Evolutionary conservation across 2,329 filamentous ascomycete species (phyloP).

Genomic region (Xylariomycetidae sp.): DNA sequence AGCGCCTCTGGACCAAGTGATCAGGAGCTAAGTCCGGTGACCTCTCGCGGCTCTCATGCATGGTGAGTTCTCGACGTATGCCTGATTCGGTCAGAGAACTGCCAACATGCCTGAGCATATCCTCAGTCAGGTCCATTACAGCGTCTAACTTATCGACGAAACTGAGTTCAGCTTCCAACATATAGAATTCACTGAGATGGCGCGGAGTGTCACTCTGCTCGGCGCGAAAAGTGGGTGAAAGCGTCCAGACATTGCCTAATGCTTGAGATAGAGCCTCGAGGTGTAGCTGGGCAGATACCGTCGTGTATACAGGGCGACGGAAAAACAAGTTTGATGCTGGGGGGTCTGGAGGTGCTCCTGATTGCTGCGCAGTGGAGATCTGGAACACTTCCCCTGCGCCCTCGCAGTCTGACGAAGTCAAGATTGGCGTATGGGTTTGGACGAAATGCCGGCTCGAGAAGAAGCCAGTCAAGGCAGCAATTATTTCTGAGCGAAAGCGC

Average conservation of each 20-base stretch:
- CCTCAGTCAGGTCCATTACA: constrained; percentile 77
- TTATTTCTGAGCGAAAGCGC: constrained; percentile 76
- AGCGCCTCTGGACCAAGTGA: constrained; percentile 60
- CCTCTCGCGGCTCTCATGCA: constrained; percentile 34
- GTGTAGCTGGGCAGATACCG: constrained; percentile 91
- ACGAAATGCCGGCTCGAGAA: constrained; percentile 69
- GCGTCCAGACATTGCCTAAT: constrained; percentile 85
- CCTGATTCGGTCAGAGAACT: constrained; percentile 35
- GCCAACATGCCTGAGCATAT: constrained; percentile 60
- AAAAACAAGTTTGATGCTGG: constrained; percentile 62
- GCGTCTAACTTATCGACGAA: constrained; percentile 67
- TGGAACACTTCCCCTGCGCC: constrained; percentile 92
- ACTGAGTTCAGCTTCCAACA: constrained; percentile 88
- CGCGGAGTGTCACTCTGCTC: constrained; percentile 90
- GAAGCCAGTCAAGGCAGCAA: constrained; percentile 67
- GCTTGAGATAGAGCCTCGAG: constrained; percentile 88
- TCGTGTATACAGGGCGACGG: constrained; percentile 83
- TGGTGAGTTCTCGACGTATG: constrained; percentile 42
- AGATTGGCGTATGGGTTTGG: constrained; percentile 86
- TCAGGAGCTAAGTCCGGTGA: constrained; percentile 39
- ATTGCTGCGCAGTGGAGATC: constrained; percentile 46
- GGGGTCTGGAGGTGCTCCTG: constrained; percentile 28
- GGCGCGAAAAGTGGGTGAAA: constrained; percentile 90
- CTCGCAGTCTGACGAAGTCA: constrained; percentile 96
- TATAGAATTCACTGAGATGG: constrained; percentile 96